Evolutionary conservation across 257 asterid species (phyloP).

Genomic region (Primulina huaijiensis): DNA sequence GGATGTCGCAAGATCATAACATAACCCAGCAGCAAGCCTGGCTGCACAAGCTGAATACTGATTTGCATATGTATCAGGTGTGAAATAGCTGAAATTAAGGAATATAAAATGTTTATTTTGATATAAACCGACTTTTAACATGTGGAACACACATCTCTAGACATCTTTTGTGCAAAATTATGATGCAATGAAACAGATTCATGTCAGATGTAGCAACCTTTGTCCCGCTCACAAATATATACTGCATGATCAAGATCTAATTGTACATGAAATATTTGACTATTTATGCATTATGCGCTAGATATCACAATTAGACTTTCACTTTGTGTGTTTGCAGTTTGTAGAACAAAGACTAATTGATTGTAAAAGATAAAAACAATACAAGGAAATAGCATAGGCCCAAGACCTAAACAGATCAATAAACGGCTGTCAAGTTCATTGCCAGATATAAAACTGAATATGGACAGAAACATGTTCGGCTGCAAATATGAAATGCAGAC

Average conservation of each 20-base stretch:
- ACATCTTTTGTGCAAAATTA: conserved; percentile 8
- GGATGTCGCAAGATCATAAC: conserved; percentile 91
- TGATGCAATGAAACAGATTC: conserved; percentile 8
- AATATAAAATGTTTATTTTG: conserved; percentile 20
- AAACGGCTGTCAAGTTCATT: not conserved
- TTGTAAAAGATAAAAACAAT: not conserved
- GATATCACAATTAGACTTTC: not conserved
- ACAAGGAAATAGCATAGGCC: not conserved
- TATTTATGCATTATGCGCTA: not conserved
- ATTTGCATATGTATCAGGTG: conserved; percentile 96
- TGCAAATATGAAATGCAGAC: no score
- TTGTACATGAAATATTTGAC: not conserved
- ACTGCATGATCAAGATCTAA: not conserved
- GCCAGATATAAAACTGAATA: not conserved
- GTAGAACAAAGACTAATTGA: not conserved
- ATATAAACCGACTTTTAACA: not conserved
- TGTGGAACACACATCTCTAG: conserved; percentile 14
- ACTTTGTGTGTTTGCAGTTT: not conserved
- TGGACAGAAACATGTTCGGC: not conserved
- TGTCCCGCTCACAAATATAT: conserved; percentile 16
- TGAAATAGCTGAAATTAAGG: conserved; percentile 75
- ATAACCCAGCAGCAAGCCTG: conserved; percentile 96
- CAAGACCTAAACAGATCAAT: not conserved
- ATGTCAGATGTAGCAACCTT: conserved; percentile 15
- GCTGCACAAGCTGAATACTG: conserved; percentile 89